Conservation (phyloP, 169 alveolate genomes). For the Plasmodium coatneyi region DNA sequence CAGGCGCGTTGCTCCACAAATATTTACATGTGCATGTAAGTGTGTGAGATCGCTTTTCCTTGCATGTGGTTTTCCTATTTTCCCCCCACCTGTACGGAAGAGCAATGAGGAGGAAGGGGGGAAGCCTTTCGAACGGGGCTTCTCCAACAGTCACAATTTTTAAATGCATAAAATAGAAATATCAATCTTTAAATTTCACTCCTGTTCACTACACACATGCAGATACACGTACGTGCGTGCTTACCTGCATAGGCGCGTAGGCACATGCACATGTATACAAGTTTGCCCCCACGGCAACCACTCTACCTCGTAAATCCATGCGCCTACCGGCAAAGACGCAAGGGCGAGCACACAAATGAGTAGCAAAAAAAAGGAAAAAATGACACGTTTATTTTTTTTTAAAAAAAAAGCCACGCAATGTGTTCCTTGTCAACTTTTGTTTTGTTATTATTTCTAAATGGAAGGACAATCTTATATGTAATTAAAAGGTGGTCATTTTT, state of each 20-base stretch:
- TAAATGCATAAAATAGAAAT: neutral
- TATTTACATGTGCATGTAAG: slow-evolving; percentile 10
- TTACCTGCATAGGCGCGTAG: neutral
- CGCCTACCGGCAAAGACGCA: neutral
- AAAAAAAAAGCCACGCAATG: neutral
- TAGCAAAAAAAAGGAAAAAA: neutral
- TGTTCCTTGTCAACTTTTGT: neutral
- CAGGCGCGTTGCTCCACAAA: neutral
- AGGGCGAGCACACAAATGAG: neutral
- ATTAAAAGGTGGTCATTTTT: neutral
- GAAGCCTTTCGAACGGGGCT: neutral
- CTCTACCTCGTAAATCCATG: neutral
- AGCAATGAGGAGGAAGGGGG: neutral
- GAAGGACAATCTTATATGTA: neutral
- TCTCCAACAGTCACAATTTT: neutral
- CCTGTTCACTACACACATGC: neutral
- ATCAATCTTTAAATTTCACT: neutral
- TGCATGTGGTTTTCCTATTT: slow-evolving; percentile 1
- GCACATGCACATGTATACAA: neutral
- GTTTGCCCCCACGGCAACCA: neutral
- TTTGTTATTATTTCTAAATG: neutral
- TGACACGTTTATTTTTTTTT: neutral
- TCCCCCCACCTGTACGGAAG: neutral
- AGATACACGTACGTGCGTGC: neutral
- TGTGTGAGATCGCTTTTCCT: slow-evolving; percentile 8